Base-by-base conservation (phyloP, 2,329 filamentous ascomycete genomes). In the Alternaria dauci region DNA sequence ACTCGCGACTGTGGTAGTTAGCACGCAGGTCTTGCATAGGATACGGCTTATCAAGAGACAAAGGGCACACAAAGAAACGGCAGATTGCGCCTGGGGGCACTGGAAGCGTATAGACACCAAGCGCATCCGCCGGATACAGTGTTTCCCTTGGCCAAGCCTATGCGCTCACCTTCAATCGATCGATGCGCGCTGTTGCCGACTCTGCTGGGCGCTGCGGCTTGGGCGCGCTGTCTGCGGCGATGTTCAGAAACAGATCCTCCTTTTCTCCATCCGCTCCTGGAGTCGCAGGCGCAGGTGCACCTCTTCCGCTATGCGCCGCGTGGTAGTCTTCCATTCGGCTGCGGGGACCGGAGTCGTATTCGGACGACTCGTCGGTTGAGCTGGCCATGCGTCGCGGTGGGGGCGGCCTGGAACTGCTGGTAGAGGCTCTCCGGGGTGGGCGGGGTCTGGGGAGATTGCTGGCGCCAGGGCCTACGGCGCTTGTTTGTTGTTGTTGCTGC, bases 231-330 rank as follows among this genome's bases (percentile, higher is more conserved):
- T 80, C 78, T 48, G 75, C 76, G 47, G 80, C 80, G 56, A 81
- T 76, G 61, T 81, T 76, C 48, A 81, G 65, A 61, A 81, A 81
- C 28, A 81, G 70, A 62, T 81, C 80, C 63, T 81, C 80, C 34
- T 70, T 69, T 44, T 74, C 73, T 50, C 65, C 70, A n/a, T 72
- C 66, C 14, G 65, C 60, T 44, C 63, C 65, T 38, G 68, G 66
- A 16, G 58, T 65, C 39, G 62, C 63, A 14, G 55, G 54, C 23
- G 66, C 61, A 34, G 53, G 52, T 18, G 65, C 61, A 41, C 66
- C 65, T 51, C 66, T 62, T 42, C 63, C 60, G 60, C 66, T 66
- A 44, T 62, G 66, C 51, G 59, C 57, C 20, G 65, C 57, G 42
- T 55, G 68, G 48, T 52, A 52, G 65, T 71, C 62, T 16, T 66